Evolutionary conservation across 2,329 filamentous ascomycete genomes (phyloP).

Genomic region (Claviceps cyperi): DNA sequence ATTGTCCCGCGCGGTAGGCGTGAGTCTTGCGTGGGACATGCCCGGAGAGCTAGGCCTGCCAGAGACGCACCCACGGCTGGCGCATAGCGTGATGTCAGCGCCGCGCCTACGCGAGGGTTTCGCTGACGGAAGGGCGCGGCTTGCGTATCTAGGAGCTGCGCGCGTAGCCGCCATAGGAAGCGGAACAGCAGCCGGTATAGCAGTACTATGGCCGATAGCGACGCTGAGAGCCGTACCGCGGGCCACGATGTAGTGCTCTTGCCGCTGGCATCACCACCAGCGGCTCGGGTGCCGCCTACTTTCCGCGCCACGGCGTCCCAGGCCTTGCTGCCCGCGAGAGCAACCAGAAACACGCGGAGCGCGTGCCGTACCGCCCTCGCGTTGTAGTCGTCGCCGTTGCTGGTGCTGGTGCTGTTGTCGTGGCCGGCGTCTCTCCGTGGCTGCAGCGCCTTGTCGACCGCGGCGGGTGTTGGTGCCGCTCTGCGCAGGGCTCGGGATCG

Average conservation of each 20-base stretch:
- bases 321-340: slow-evolving; percentile 47
- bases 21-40: slow-evolving; percentile 40
- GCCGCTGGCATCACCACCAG: background rate
- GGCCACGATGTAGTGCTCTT: slow-evolving; percentile 28
- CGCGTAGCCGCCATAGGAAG: slow-evolving; percentile 69
- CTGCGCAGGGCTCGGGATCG: slow-evolving; percentile 45
- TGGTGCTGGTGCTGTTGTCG: slow-evolving; percentile 5
- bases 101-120: slow-evolving; percentile 61
- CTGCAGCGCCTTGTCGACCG: slow-evolving; percentile 30
- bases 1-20: slow-evolving; percentile 58
- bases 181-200: slow-evolving; percentile 82
- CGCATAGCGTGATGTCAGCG: slow-evolving; percentile 69
- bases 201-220: slow-evolving; percentile 71
- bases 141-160: slow-evolving; percentile 64
- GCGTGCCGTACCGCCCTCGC: slow-evolving; percentile 56
- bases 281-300: slow-evolving; percentile 29
- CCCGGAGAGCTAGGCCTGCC: slow-evolving; percentile 67
- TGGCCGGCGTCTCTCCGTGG: slow-evolving; percentile 9
- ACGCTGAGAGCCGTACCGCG: slow-evolving; percentile 64
- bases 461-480: slow-evolving; percentile 39
- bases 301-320: slow-evolving; percentile 38
- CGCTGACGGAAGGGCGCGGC: slow-evolving; percentile 68
- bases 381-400: slow-evolving; percentile 48
- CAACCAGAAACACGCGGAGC: slow-evolving; percentile 53
- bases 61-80: slow-evolving; percentile 84